Percentiles rank a stretch among this genome's conserved stretches.
These are phyloP conservation scores for Tolypocladium nubicola DNA, from an alignment of 2,329 filamentous ascomycete species.

Conservation along the genomic window DNA sequence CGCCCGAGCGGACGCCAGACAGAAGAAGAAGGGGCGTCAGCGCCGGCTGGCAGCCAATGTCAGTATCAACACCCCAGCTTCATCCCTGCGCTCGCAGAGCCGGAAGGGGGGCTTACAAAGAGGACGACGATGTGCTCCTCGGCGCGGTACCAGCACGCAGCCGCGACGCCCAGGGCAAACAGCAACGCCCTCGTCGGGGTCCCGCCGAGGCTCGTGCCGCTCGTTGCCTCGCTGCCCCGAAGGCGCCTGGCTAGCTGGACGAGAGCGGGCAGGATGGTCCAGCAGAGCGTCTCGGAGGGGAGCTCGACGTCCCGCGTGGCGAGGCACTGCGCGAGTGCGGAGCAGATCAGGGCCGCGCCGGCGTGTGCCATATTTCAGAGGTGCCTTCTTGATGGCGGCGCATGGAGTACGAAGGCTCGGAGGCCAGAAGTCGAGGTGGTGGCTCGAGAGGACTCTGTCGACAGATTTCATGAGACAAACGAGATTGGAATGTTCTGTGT, in stretches of 20 bases:
- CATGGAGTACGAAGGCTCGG: background rate
- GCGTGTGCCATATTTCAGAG: background rate
- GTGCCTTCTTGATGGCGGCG: background rate
- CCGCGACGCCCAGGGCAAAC: background rate
- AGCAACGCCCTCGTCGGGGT: background rate
- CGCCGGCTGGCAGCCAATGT: background rate
- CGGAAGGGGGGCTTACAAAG: background rate
- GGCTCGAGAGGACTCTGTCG: background rate
- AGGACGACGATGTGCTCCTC: background rate
- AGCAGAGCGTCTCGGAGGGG: background rate
- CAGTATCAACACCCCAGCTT: background rate
- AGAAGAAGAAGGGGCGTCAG: background rate
- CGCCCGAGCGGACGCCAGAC: background rate
- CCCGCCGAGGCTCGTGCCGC: background rate
- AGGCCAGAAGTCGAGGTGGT: background rate
- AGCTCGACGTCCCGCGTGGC: background rate
- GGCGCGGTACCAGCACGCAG: background rate
- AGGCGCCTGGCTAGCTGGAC: background rate
- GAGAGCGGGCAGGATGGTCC: background rate
- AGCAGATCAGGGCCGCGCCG: background rate
- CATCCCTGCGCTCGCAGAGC: background rate
- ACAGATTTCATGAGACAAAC: background rate
- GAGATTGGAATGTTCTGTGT: background rate
- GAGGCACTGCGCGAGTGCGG: background rate
- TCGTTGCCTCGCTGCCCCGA: background rate